Conservation (phyloP, 2,329 filamentous ascomycete species). For the Arachnomyces sp. region DNA sequence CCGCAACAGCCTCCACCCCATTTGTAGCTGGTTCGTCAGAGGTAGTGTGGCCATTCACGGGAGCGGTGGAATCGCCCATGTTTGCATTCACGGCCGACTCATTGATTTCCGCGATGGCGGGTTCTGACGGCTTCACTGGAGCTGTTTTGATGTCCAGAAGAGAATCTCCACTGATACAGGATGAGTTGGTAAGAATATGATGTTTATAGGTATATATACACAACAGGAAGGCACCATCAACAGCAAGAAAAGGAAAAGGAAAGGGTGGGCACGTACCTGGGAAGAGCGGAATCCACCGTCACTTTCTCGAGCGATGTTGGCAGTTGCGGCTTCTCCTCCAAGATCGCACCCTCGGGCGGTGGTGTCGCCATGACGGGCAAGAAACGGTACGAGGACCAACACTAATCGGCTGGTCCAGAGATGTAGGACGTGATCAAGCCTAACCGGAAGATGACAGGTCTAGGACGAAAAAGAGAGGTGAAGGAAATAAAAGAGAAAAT, state of each 20-base stretch:
- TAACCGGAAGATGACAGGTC: too few relatives aligned
- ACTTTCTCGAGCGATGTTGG: conserved; percentile 4
- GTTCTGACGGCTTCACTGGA: conserved; percentile 11
- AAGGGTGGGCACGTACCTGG: background rate
- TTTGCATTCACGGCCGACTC: conserved; percentile 4
- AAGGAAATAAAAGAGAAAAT: too few relatives aligned
- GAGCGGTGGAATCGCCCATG: conserved; percentile 5
- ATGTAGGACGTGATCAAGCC: too few relatives aligned
- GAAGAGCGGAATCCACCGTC: conserved; percentile 1
- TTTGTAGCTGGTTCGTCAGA: conserved; percentile 19
- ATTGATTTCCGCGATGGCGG: conserved; percentile 4
- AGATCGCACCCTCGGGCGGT: conserved; percentile 31
- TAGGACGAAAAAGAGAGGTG: too few relatives aligned
- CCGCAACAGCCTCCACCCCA: conserved; percentile 14
- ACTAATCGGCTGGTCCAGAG: too few relatives aligned
- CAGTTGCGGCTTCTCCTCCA: conserved; percentile 35
- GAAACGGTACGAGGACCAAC: too few relatives aligned
- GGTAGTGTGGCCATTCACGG: conserved; percentile 25
- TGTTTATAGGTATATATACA: background rate
- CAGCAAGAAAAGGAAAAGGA: background rate
- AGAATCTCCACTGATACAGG: conserved; percentile 17
- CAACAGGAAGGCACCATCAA: conserved; percentile 1
- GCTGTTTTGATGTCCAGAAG: conserved; percentile 20
- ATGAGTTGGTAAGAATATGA: conserved; percentile 14
- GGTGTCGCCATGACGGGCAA: conserved; percentile 33